Evolutionary conservation across 768 basidiomycete genomes (phyloP).

Genomic region (Tubosaeta sp.): DNA sequence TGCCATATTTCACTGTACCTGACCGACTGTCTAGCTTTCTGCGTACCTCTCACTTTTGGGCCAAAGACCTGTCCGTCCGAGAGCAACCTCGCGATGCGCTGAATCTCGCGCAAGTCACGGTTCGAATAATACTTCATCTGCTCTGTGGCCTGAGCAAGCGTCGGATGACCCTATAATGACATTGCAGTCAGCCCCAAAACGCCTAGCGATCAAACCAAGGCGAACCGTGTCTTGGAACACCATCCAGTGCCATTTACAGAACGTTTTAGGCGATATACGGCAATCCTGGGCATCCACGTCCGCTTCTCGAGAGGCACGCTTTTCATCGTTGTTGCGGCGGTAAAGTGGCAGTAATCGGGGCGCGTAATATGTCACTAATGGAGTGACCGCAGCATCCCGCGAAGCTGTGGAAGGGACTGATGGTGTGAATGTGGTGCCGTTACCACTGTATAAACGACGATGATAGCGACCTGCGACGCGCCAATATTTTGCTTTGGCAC

Average conservation of each 20-base stretch:
- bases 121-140: constrained; percentile 35
- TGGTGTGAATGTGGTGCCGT: not conserved
- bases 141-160: constrained; percentile 28
- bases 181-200: not conserved
- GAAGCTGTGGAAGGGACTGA: constrained; percentile 4
- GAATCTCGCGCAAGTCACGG: constrained; percentile 38
- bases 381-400: constrained; percentile 3
- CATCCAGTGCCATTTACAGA: constrained; percentile 48
- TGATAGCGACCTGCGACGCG: constrained; percentile 24
- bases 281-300: constrained; percentile 22
- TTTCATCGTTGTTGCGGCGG: constrained; percentile 18
- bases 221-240: constrained; percentile 40
- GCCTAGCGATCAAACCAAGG: not conserved
- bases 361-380: constrained; percentile 31
- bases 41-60: not conserved
- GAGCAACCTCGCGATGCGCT: constrained; percentile 38
- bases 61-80: constrained; percentile 36
- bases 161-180: constrained; percentile 32
- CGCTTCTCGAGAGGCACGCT: not conserved
- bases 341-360: constrained; percentile 39
- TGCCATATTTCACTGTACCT: constrained; percentile 37
- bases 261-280: constrained; percentile 30
- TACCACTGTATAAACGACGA: constrained; percentile 24
- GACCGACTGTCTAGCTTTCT: constrained; percentile 15
- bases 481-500: constrained; percentile 31